Evolutionary conservation across 768 basidiomycete species (phyloP).

Genomic region (Boletus vermiculosoides): DNA sequence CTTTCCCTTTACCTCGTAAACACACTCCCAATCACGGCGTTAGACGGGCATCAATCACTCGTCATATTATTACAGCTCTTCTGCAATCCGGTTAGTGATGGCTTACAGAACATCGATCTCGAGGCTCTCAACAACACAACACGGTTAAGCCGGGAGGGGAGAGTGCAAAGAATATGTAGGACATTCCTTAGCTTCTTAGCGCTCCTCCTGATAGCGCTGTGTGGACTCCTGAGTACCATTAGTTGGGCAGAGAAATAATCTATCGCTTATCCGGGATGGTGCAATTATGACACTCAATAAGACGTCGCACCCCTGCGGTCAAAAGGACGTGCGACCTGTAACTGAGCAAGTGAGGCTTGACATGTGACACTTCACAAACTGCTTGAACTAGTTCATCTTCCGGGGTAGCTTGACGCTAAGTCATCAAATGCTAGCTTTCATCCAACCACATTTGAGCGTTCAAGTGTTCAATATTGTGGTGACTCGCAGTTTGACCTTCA

Average conservation of each 20-base stretch:
- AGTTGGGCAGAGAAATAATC: slow-evolving; percentile 21
- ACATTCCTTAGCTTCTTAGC: slow-evolving; percentile 21
- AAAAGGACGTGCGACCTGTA: neutral
- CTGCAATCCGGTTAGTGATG: neutral
- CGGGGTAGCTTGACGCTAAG: neutral
- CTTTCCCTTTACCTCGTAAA: slow-evolving; percentile 83
- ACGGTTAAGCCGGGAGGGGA: slow-evolving; percentile 6
- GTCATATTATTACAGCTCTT: slow-evolving; percentile 29
- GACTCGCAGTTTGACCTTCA: neutral
- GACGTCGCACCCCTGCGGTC: neutral
- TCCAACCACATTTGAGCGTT: neutral
- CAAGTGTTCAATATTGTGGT: neutral
- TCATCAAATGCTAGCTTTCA: neutral
- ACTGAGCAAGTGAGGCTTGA: neutral
- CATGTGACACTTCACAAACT: neutral
- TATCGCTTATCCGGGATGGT: neutral
- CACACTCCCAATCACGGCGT: slow-evolving; percentile 64
- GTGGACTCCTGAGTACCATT: slow-evolving; percentile 20
- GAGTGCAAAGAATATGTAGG: slow-evolving; percentile 15
- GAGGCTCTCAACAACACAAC: slow-evolving; percentile 15
- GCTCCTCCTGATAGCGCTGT: slow-evolving; percentile 20
- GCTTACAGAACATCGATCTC: slow-evolving; percentile 16
- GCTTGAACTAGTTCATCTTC: neutral
- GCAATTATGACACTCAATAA: neutral
- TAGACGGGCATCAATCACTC: slow-evolving; percentile 72